These are phyloP conservation scores for Rhizopogon vesiculosus DNA, from an alignment of 768 basidiomycete genomes.

Conservation along the genomic window DNA sequence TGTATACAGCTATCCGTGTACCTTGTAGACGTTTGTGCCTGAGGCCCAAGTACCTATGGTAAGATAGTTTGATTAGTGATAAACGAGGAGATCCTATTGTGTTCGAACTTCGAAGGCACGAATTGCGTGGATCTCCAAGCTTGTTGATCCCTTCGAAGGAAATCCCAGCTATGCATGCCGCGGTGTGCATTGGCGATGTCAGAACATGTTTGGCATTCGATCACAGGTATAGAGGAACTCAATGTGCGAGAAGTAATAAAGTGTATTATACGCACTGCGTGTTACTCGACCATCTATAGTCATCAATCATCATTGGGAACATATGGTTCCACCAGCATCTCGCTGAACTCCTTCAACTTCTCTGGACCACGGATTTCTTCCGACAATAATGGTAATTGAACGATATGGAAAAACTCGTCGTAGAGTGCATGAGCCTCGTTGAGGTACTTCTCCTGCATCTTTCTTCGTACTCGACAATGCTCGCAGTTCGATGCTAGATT, in stretches of 20 bases:
- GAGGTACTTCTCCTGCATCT: conserved; percentile 99
- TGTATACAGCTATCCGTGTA: neutral
- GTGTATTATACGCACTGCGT: neutral
- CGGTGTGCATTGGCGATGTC: too few relatives aligned
- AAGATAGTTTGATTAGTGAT: too few relatives aligned
- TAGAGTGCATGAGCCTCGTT: conserved; percentile 95
- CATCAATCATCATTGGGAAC: conserved; percentile 35
- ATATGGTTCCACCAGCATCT: conserved; percentile 85
- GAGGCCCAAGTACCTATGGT: too few relatives aligned
- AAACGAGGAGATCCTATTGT: too few relatives aligned
- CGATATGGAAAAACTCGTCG: conserved; percentile 97
- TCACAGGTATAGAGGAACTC: neutral
- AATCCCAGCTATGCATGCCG: neutral
- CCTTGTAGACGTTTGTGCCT: too few relatives aligned
- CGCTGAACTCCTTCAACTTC: conserved; percentile 88
- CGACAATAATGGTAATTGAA: conserved; percentile 88
- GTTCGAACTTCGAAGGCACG: too few relatives aligned
- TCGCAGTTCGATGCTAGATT: conserved; percentile 83
- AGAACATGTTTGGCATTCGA: neutral
- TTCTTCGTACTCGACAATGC: conserved; percentile 89
- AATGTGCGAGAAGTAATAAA: neutral
- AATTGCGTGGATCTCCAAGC: neutral
- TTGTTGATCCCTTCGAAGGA: neutral
- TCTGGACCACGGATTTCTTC: conserved; percentile 96
- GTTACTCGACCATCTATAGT: neutral